Conservation (phyloP, 192 early-diverging fungal genomes). For the Coemansia sp. region DNA sequence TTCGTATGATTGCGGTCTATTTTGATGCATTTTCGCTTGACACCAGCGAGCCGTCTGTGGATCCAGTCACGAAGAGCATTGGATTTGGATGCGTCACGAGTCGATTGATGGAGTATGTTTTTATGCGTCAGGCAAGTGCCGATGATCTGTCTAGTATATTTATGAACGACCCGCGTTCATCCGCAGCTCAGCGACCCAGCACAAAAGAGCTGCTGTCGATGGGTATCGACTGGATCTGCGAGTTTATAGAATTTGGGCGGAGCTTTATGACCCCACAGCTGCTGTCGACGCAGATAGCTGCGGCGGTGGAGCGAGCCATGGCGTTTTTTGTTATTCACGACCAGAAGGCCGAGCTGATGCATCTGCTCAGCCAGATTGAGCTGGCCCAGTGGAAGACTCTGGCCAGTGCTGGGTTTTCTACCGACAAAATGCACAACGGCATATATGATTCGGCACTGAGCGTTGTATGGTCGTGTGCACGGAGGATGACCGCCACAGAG, state of each 20-base stretch:
- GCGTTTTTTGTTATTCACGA: slow-evolving; percentile 6
- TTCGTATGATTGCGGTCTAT: slow-evolving; percentile 24
- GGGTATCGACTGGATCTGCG: slow-evolving; percentile 26
- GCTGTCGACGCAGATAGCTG: slow-evolving; percentile 24
- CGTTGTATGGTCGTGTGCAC: slow-evolving; percentile 27
- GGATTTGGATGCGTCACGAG: background rate
- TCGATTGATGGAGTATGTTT: slow-evolving; percentile 23
- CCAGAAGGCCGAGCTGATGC: background rate
- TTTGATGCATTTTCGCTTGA: slow-evolving; percentile 41
- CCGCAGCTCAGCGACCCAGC: background rate
- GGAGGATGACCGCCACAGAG: slow-evolving; percentile 1
- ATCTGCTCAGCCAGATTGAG: slow-evolving; percentile 5
- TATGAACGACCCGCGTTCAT: slow-evolving; percentile 1
- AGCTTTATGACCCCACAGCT: slow-evolving; percentile 12
- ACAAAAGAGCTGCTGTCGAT: background rate
- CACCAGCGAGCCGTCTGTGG: slow-evolving; percentile 13
- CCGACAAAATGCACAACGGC: background rate
- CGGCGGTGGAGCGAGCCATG: slow-evolving; percentile 15
- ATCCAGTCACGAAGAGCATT: background rate
- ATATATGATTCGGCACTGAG: slow-evolving; percentile 13
- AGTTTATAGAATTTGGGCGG: slow-evolving; percentile 22
- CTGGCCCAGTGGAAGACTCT: slow-evolving; percentile 26
- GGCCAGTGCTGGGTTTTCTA: slow-evolving; percentile 8
- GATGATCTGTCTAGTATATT: slow-evolving; percentile 17
- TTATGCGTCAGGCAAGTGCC: slow-evolving; percentile 17